Conservation (phyloP, 345 rosid genomes). For the Melaleuca alternifolia region DNA sequence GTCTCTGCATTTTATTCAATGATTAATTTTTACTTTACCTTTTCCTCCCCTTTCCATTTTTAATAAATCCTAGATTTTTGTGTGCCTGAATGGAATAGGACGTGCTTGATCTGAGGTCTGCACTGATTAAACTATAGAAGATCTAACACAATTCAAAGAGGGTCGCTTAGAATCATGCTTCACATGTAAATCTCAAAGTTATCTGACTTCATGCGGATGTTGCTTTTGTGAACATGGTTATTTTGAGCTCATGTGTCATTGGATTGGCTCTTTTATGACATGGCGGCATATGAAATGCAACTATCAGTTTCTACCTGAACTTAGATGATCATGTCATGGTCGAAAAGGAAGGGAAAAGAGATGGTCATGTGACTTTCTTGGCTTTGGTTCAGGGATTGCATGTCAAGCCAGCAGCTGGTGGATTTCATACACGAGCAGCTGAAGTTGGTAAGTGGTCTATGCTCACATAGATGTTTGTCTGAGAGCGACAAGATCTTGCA, state of each 20-base stretch:
- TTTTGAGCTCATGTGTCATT: not conserved
- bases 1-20: not conserved
- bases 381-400: constrained; percentile 75
- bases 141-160: not conserved
- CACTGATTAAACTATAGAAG: not conserved
- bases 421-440: constrained; percentile 84
- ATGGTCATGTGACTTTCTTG: not conserved
- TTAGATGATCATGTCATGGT: not conserved
- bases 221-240: not conserved
- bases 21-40: not conserved
- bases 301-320: not conserved
- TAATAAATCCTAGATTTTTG: not conserved
- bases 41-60: not conserved
- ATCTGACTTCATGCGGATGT: not conserved
- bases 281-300: not conserved
- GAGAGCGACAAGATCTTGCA: not conserved
- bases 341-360: not conserved
- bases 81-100: not conserved
- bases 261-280: not conserved
- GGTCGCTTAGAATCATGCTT: not conserved
- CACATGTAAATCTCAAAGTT: not conserved
- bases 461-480: not conserved
- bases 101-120: not conserved
- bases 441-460: constrained; percentile 29
- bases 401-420: constrained; percentile 93